These are phyloP conservation scores for Suhomyces kilbournensis DNA, from an alignment of 805 yeast genomes.

Conservation along the genomic window DNA sequence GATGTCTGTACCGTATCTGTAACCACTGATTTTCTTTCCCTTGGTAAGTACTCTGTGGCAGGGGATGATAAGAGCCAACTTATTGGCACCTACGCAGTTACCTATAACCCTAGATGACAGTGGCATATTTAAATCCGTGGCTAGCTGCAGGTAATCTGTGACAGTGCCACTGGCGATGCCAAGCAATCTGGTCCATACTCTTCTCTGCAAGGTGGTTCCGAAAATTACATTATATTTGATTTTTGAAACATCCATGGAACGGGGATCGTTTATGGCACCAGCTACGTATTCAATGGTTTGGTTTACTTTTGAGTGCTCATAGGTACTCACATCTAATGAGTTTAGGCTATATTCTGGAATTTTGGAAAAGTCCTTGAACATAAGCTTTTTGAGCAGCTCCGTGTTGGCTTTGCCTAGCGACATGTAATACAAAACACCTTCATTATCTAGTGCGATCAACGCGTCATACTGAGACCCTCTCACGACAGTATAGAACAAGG, in stretches of 20 bases:
- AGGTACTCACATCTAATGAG: background rate
- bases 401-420: slow-evolving; percentile 14
- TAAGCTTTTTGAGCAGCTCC: background rate
- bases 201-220: slow-evolving; percentile 39
- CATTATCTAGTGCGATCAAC: slow-evolving; percentile 14
- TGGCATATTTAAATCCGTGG: slow-evolving; percentile 25
- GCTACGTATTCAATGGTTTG: slow-evolving; percentile 10
- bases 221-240: slow-evolving; percentile 28
- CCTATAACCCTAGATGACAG: slow-evolving; percentile 39
- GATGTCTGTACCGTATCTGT: slow-evolving; percentile 34
- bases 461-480: slow-evolving; percentile 8
- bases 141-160: slow-evolving; percentile 31
- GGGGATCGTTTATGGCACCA: slow-evolving; percentile 11
- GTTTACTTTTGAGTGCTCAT: background rate
- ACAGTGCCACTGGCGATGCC: slow-evolving; percentile 27
- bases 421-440: slow-evolving; percentile 19
- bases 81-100: slow-evolving; percentile 39
- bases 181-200: slow-evolving; percentile 33
- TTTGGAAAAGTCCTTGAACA: slow-evolving; percentile 14
- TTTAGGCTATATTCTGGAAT: background rate
- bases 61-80: slow-evolving; percentile 38
- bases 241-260: background rate
- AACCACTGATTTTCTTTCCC: slow-evolving; percentile 33
- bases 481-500: slow-evolving; percentile 13
- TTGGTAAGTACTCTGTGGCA: slow-evolving; percentile 41